Evolutionary conservation across 495 filamentous ascomycete genomes (phyloP).

Genomic region (Aspergillus affinis): DNA sequence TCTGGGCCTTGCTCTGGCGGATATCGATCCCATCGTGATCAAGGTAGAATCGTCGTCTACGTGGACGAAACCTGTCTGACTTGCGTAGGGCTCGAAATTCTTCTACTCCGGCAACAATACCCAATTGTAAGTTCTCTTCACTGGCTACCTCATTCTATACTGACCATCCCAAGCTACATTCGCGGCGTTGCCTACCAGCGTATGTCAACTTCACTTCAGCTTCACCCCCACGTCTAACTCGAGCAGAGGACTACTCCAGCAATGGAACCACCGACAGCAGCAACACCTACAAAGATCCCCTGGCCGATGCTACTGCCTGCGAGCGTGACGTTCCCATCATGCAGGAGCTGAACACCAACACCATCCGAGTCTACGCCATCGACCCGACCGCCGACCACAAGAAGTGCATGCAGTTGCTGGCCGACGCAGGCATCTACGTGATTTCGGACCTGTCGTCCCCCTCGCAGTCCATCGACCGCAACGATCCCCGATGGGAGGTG

Average conservation of each 20-base stretch:
- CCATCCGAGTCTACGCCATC: slow-evolving; percentile 90
- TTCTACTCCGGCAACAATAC: slow-evolving; percentile 74
- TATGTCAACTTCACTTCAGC: slow-evolving; percentile 27
- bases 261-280: slow-evolving; percentile 38
- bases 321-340: slow-evolving; percentile 82
- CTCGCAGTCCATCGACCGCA: slow-evolving; percentile 76
- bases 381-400: slow-evolving; percentile 76
- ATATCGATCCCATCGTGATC: slow-evolving; percentile 67
- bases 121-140: slow-evolving; percentile 64
- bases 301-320: slow-evolving; percentile 69
- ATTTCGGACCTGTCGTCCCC: slow-evolving; percentile 86
- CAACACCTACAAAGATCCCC: slow-evolving; percentile 60
- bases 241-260: slow-evolving; percentile 44
- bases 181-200: slow-evolving; percentile 88
- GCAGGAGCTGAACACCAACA: slow-evolving; percentile 75
- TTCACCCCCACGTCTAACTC: slow-evolving; percentile 18
- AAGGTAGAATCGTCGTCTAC: slow-evolving; percentile 46
- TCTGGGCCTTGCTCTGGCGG: slow-evolving; percentile 53
- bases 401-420: slow-evolving; percentile 80
- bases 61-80: neutral
- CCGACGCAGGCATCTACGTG: slow-evolving; percentile 90
- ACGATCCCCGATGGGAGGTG: slow-evolving; percentile 72
- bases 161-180: slow-evolving; percentile 56
- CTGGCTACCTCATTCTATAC: slow-evolving; percentile 1
- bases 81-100: slow-evolving; percentile 65